phyloP scores from a whole-genome alignment of 331 rosid species.

The Pyracantha coccinea region DNA sequence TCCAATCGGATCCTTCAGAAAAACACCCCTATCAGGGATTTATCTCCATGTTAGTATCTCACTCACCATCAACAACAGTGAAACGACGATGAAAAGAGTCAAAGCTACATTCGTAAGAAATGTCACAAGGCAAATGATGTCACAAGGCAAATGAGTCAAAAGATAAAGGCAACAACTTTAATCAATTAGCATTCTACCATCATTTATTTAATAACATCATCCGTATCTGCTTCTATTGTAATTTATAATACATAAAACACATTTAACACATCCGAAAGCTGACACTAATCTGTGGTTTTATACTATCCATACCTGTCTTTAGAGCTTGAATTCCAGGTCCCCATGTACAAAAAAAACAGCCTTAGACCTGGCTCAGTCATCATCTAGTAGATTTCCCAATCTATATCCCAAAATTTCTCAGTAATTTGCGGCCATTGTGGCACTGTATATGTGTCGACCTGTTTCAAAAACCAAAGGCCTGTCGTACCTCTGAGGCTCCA shows the following conservation, averaged over 20 bases:
- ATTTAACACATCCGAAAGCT: neutral
- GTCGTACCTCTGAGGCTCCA: neutral
- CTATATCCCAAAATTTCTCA: too few species aligned
- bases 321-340: slow-evolving; percentile 18
- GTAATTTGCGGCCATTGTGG: too few species aligned
- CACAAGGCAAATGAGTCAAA: neutral
- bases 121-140: too few species aligned
- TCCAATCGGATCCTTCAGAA: too few species aligned
- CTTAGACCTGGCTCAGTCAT: slow-evolving; percentile 17
- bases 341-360: slow-evolving; percentile 23
- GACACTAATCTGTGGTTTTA: neutral
- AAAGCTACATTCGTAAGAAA: too few species aligned
- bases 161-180: neutral
- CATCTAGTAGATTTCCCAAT: neutral
- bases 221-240: neutral
- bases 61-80: too few species aligned
- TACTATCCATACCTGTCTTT: neutral
- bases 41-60: too few species aligned
- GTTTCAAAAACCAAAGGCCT: neutral
- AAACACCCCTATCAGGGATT: too few species aligned
- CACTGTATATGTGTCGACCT: too few species aligned
- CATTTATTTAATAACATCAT: neutral
- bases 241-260: neutral
- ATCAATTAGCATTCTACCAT: neutral
- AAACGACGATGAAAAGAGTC: too few species aligned